Evolutionary conservation across 495 filamentous ascomycete genomes (phyloP).

Genomic region (Xylaria bambusicola): DNA sequence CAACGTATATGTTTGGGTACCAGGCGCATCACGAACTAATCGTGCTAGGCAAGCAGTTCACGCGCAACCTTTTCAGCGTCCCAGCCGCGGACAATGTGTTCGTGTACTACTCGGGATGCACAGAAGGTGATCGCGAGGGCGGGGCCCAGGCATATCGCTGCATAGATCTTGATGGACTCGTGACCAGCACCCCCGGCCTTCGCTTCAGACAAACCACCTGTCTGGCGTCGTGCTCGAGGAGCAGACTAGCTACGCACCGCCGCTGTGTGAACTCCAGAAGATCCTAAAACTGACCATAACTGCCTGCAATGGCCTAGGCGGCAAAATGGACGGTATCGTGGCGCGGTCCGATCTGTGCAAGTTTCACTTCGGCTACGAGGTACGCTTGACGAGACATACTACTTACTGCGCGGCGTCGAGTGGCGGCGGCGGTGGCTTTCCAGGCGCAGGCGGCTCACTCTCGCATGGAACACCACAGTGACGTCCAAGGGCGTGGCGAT

Average conservation of each 20-base stretch:
- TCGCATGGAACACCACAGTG: constrained; percentile 50
- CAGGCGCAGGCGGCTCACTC: constrained; percentile 25
- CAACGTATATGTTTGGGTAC: constrained; percentile 42
- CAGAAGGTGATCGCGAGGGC: constrained; percentile 40
- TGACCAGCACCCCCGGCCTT: constrained; percentile 28
- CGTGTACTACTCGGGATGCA: constrained; percentile 43
- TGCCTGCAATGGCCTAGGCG: constrained; percentile 38
- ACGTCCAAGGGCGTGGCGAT: constrained; percentile 42
- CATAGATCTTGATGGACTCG: constrained; percentile 35
- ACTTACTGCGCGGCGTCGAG: constrained; percentile 50
- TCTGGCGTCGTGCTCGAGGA: constrained; percentile 34
- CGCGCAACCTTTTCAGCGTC: constrained; percentile 32
- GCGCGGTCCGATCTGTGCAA: constrained; percentile 24
- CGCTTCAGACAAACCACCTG: constrained; percentile 41
- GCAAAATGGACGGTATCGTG: constrained; percentile 30
- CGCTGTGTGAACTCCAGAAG: constrained; percentile 30
- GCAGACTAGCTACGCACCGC: constrained; percentile 13
- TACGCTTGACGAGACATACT: constrained; percentile 51
- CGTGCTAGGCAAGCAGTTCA: constrained; percentile 24
- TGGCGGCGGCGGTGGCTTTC: constrained; percentile 14
- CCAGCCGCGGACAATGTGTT: constrained; percentile 20
- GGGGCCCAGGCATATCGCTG: constrained; percentile 38
- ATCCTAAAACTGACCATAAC: constrained; percentile 27
- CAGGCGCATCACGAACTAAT: constrained; percentile 28
- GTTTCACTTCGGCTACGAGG: constrained; percentile 30